Evolutionary conservation across 306 rosid species (phyloP).

Genomic region (Prinsepia uniflora): DNA sequence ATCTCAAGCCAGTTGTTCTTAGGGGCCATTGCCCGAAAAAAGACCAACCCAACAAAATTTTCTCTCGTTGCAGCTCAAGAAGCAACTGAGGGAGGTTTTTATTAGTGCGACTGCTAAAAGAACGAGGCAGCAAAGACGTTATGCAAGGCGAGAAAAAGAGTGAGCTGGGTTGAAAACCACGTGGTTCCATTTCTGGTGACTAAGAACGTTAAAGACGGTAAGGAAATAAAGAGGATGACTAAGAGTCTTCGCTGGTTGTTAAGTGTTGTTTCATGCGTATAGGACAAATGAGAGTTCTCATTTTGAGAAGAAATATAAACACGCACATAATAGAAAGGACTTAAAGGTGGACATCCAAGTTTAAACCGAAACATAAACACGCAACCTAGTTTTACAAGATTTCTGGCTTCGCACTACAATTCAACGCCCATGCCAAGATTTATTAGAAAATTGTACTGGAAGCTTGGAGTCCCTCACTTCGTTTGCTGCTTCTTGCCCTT

Average conservation of each 20-base stretch:
- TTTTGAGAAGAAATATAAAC: too few relatives aligned
- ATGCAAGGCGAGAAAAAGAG: not conserved
- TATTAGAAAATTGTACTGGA: too few relatives aligned
- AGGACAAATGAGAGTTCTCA: not conserved
- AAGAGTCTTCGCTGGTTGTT: not conserved
- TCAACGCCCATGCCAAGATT: not conserved
- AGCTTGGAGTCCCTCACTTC: not conserved
- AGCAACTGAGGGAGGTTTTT: not conserved
- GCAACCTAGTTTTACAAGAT: not conserved
- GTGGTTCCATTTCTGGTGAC: conserved; percentile 2
- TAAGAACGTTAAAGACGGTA: not conserved
- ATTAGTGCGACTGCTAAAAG: not conserved
- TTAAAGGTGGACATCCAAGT: not conserved
- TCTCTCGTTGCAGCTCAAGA: not conserved
- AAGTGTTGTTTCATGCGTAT: not conserved
- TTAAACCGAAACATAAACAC: not conserved
- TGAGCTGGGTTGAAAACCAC: not conserved
- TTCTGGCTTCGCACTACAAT: not conserved
- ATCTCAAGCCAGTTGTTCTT: not conserved
- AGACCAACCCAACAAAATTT: not conserved
- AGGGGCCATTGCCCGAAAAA: not conserved
- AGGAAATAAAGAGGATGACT: not conserved
- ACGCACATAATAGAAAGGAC: too few relatives aligned
- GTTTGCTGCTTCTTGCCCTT: not conserved
- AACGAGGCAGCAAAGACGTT: not conserved